Evolutionary conservation across 1,139 yeast genomes (phyloP), one percentile per base, ranked within the genome.

Genomic region (Suhomyces terraborum): DNA sequence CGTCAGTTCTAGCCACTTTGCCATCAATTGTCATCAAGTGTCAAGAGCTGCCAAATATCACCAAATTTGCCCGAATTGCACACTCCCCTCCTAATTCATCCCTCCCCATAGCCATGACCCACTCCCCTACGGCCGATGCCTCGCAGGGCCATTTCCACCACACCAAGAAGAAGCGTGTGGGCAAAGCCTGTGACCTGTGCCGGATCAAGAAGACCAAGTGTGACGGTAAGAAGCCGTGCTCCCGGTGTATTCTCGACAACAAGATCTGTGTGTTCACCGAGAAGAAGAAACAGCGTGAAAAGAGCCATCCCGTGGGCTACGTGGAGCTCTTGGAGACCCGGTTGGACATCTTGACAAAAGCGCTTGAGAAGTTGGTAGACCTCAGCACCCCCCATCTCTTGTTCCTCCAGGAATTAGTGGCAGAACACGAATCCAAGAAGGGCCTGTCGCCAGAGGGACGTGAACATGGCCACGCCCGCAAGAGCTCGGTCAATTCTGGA

Each of bases 181-280:
- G 88, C 29, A 84, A 84, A 56, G 94, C 94, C 5, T 85, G 94
- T 54, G 93, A 85, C 58, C 79, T 85, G 39, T 85, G 94, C 61
- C 70, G 91, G 38, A 77, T 83, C 55, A 83, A 83, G 56, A 84
- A 82, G 62, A 81, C 88, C 9, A 81, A 83, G 54, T 85, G 91
- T 61, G 88, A 85, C 51, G 94, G 94, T 13, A 75, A 78, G 48
- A 82, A 82, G 54, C 93, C 94, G 2, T 85, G 94, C 55, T 73
- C 79, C 31, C 71, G 84, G 39, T 85, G 94, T 57, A 64, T 75
- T 8, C 69, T 75, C 36, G 91, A 84, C 54, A 84, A 85, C 60
- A 84, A 83, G 58, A 74, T 84, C 31, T 85, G 94, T 61, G 82
- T 86, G 0, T 85, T 83, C 55, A 79, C 87, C 20, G 88, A 84